Percentiles rank a stretch among this genome's conserved stretches.
Evolutionary conservation across 306 rosid species (phyloP).

Genomic region (Dryas drummondii): DNA sequence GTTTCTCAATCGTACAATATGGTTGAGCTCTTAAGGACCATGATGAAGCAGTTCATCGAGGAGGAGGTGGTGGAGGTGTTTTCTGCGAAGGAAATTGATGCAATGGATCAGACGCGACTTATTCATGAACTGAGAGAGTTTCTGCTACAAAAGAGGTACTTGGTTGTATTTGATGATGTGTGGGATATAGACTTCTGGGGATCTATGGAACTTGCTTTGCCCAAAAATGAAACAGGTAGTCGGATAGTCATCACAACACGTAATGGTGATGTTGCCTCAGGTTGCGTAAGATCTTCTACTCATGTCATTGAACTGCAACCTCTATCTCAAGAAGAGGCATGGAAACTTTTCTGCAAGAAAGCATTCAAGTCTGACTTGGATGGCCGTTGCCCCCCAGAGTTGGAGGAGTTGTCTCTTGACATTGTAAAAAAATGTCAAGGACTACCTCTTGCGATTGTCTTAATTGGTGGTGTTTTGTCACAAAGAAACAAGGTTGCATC

Average conservation of each 20-base stretch:
- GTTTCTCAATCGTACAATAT: neutral
- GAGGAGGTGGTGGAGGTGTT: neutral
- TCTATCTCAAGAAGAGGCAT: neutral
- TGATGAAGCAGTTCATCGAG: neutral
- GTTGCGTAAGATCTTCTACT: neutral
- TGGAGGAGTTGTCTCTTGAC: neutral
- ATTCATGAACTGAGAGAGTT: neutral
- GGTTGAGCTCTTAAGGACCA: neutral
- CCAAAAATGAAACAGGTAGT: slow-evolving; percentile 1
- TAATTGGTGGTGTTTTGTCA: neutral
- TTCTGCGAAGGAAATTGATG: neutral
- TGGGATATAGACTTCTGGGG: slow-evolving; percentile 16
- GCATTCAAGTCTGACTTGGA: neutral
- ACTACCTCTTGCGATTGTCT: neutral
- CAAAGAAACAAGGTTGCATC: neutral
- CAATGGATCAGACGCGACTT: neutral
- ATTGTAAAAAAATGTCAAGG: neutral
- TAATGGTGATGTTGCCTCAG: neutral
- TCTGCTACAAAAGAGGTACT: slow-evolving; percentile 15
- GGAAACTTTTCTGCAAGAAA: neutral
- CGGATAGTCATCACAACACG: slow-evolving; percentile 28
- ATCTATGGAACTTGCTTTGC: slow-evolving; percentile 3
- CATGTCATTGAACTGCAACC: neutral
- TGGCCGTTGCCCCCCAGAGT: neutral
- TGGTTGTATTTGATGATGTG: slow-evolving; percentile 24